Percentiles rank a stretch among this genome's conserved stretches.
Evolutionary conservation across 2,329 filamentous ascomycete genomes (phyloP).

Genomic region (Neurospora sp.): DNA sequence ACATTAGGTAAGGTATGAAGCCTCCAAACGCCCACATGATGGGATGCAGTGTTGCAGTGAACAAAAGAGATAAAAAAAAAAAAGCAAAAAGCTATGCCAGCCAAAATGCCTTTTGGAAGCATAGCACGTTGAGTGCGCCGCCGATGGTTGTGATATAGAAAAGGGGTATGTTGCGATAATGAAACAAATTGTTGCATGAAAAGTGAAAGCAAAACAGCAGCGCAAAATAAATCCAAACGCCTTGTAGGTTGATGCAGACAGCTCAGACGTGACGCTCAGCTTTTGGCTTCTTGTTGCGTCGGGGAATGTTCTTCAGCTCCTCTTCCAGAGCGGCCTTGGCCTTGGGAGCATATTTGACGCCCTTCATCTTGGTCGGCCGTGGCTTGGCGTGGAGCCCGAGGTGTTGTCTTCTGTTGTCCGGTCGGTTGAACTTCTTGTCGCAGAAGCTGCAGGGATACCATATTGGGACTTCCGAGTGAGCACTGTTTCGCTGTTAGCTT

Average conservation of each 20-base stretch:
- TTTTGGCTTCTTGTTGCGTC: neutral
- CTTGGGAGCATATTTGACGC: conserved; percentile 14
- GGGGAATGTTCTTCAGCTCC: neutral
- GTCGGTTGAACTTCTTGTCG: conserved; percentile 26
- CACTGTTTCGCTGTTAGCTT: conserved; percentile 2
- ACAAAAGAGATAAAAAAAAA: neutral
- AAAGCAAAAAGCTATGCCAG: neutral
- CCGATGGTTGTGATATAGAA: neutral
- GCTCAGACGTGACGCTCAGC: neutral
- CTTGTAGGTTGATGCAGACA: neutral
- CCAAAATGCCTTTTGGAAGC: neutral
- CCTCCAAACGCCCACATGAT: neutral
- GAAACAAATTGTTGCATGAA: neutral
- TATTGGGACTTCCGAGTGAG: neutral
- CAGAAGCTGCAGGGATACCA: conserved; percentile 32
- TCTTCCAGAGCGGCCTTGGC: neutral
- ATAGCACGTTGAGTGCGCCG: neutral
- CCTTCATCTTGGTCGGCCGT: conserved; percentile 7
- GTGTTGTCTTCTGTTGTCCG: conserved; percentile 29
- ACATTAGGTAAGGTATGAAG: neutral
- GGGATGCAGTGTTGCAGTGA: neutral
- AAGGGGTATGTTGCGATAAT: neutral
- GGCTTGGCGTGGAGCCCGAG: conserved; percentile 26
- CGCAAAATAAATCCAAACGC: neutral
- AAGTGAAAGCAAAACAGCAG: neutral